A percentile compares a stretch with the other conserved stretches of the same genome.
These are phyloP conservation scores for Trichoderma asperelloides DNA, from an alignment of 495 filamentous ascomycete genomes.

Conservation along the genomic window DNA sequence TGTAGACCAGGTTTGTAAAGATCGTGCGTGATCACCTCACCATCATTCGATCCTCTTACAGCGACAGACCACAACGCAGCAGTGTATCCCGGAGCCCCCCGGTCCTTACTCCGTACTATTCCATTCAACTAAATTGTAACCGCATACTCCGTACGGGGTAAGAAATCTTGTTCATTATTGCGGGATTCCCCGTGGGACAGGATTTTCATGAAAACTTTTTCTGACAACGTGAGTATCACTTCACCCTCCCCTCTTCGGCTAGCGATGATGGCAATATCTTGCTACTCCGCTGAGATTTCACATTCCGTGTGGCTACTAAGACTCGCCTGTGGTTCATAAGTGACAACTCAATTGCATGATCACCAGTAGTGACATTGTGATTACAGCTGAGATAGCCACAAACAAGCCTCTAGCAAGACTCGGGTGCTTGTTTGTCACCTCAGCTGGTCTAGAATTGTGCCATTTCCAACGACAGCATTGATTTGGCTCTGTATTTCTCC, in stretches of 20 bases:
- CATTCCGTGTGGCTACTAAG: no score
- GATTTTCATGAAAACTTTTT: neutral
- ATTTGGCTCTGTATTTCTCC: no score
- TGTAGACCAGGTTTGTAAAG: neutral
- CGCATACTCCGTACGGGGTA: neutral
- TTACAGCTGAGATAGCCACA: no score
- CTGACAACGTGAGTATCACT: neutral
- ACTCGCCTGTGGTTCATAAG: no score
- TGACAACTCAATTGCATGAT: no score
- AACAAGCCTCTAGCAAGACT: no score
- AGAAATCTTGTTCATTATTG: neutral
- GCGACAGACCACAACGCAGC: neutral
- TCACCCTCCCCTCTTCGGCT: neutral
- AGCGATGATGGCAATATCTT: no score
- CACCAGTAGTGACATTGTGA: no score
- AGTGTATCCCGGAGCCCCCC: neutral
- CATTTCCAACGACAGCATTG: neutral
- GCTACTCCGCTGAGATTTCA: no score
- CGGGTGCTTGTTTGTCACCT: no score
- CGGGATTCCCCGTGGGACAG: constrained; percentile 1
- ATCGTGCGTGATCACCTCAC: neutral
- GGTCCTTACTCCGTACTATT: neutral
- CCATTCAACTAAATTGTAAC: neutral
- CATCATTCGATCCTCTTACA: neutral
- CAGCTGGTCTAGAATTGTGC: neutral